Evolutionary conservation across 2,329 filamentous ascomycete genomes (phyloP).

Genomic region (Sclerotinia trifoliorum): DNA sequence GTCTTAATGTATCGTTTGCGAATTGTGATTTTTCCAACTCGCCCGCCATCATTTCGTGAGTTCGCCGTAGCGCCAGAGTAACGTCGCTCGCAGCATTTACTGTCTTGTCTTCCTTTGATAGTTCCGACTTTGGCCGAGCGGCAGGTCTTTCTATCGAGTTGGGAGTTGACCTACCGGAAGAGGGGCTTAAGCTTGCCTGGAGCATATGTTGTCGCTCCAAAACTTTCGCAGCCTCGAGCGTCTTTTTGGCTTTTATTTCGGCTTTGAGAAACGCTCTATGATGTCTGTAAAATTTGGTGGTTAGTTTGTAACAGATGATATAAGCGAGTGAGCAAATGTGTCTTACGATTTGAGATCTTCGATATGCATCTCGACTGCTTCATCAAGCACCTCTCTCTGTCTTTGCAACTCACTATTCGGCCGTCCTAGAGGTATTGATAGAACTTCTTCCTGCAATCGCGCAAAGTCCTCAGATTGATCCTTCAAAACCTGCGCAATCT

Average conservation of each 20-base stretch:
- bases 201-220: constrained; percentile 77
- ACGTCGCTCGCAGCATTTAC: constrained; percentile 78
- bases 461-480: constrained; percentile 83
- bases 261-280: constrained; percentile 72
- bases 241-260: constrained; percentile 74
- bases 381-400: constrained; percentile 64
- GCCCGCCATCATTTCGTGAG: constrained; percentile 80
- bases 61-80: constrained; percentile 77
- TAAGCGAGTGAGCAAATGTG: not conserved
- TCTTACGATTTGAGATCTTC: constrained; percentile 71
- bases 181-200: constrained; percentile 45
- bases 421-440: constrained; percentile 52
- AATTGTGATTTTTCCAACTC: constrained; percentile 87
- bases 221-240: constrained; percentile 68
- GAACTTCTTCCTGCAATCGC: constrained; percentile 72
- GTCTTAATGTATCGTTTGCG: constrained; percentile 81
- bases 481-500: constrained; percentile 76
- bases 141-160: constrained; percentile 41
- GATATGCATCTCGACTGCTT: constrained; percentile 63
- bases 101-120: constrained; percentile 64
- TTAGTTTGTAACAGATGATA: not conserved
- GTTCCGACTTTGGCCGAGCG: constrained; percentile 27
- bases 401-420: constrained; percentile 56
- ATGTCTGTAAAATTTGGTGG: constrained; percentile 24
- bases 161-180: constrained; percentile 37